phyloP scores from a whole-genome alignment of 140 eudicot species.

The Stevia rebaudiana region DNA sequence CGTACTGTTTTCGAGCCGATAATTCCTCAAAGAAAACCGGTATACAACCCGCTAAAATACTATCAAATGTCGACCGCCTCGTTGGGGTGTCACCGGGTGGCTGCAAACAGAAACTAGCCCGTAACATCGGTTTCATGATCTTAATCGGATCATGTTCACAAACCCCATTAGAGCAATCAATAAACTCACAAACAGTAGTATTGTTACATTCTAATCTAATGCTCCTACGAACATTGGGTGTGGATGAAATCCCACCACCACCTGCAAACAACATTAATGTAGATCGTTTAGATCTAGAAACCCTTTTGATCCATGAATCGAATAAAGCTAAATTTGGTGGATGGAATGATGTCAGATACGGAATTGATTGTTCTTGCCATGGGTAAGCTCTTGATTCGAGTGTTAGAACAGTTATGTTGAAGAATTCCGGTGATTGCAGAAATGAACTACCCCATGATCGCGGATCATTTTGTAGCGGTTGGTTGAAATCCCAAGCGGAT shows the following conservation, averaged over 20 bases:
- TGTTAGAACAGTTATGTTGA: conserved; percentile 51
- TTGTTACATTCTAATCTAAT: conserved; percentile 64
- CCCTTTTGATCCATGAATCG: conserved; percentile 64
- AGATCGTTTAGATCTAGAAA: conserved; percentile 37
- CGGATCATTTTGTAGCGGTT: conserved; percentile 49
- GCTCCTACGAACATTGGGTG: conserved; percentile 69
- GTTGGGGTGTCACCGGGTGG: conserved; percentile 97
- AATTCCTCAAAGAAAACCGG: conserved; percentile 88
- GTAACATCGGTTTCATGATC: conserved; percentile 87
- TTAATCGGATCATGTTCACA: conserved; percentile 87
- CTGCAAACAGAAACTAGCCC: conserved; percentile 72
- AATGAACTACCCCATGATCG: conserved; percentile 68
- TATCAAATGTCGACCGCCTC: conserved; percentile 70
- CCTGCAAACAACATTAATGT: conserved; percentile 71
- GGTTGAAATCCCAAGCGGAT: conserved; percentile 71
- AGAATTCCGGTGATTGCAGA: conserved; percentile 61
- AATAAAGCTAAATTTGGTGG: conserved; percentile 57
- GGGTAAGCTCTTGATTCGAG: conserved; percentile 69
- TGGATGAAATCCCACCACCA: conserved; percentile 69
- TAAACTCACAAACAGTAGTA: conserved; percentile 52
- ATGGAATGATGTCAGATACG: conserved; percentile 84
- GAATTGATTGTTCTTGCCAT: conserved; percentile 71
- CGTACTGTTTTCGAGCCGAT: conserved; percentile 58
- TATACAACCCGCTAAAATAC: conserved; percentile 74
- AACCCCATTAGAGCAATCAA: conserved; percentile 77